These are phyloP conservation scores for Zizania palustris DNA, from an alignment of 202 grass and related monocot genomes.

Conservation along the genomic window DNA sequence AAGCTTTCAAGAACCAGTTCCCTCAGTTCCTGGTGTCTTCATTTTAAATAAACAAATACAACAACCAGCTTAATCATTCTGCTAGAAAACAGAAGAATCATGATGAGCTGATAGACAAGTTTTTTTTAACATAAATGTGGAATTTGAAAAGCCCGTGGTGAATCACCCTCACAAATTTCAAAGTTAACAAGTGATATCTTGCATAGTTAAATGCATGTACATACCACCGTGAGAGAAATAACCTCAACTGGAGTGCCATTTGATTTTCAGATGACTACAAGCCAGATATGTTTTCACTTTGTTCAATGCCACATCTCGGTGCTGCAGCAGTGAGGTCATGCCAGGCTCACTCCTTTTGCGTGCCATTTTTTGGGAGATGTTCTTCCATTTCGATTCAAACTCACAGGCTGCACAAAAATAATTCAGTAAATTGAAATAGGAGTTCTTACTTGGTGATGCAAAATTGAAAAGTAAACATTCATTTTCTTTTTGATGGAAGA, in stretches of 20 bases:
- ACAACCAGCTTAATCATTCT: not conserved
- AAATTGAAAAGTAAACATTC: not conserved
- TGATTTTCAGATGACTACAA: conserved; percentile 58
- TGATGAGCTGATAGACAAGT: conserved; percentile 15
- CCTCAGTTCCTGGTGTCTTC: not conserved
- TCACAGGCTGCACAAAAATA: conserved; percentile 54
- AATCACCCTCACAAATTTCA: conserved; percentile 6
- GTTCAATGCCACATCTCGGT: conserved; percentile 65
- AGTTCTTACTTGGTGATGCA: conserved; percentile 4
- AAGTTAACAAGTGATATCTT: conserved; percentile 1
- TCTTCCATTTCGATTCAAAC: conserved; percentile 89
- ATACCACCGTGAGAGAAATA: conserved; percentile 29
- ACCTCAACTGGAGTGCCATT: conserved; percentile 55
- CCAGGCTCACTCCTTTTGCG: conserved; percentile 56
- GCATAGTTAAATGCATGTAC: conserved; percentile 9
- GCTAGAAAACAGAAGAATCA: not conserved
- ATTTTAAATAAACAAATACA: conserved; percentile 10
- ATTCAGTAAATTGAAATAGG: conserved; percentile 17
- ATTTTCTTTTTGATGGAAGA: not conserved
- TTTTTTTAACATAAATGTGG: conserved; percentile 11
- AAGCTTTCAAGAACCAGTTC: not conserved
- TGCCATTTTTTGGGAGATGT: conserved; percentile 60
- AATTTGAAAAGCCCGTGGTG: not conserved
- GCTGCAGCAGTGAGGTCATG: conserved; percentile 52
- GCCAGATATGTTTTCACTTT: conserved; percentile 51